These are phyloP conservation scores for Cynara cardunculus DNA, from an alignment of 129 eudicot species.

Conservation along the genomic window DNA sequence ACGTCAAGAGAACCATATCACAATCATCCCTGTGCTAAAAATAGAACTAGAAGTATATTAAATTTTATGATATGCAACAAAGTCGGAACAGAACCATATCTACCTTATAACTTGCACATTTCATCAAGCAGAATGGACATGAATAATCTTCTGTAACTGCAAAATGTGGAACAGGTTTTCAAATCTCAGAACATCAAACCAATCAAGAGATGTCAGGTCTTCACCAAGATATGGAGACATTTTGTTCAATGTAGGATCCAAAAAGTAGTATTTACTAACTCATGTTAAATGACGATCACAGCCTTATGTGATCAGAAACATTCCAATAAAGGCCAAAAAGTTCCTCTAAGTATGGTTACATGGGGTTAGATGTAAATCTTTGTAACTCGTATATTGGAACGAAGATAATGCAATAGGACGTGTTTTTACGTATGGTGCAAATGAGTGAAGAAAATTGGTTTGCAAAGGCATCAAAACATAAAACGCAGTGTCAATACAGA, in stretches of 20 bases:
- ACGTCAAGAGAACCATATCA: conserved; percentile 9
- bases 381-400: not conserved
- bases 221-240: not conserved
- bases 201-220: not conserved
- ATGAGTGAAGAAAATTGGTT: too few relatives aligned
- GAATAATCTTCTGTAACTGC: conserved; percentile 93
- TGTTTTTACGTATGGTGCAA: too few relatives aligned
- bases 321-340: not conserved
- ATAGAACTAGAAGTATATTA: conserved; percentile 5
- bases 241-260: not conserved
- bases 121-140: conserved; percentile 92
- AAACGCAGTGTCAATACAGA: too few relatives aligned
- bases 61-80: not conserved
- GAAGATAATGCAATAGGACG: not conserved
- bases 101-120: conserved; percentile 86
- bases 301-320: not conserved
- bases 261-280: not conserved
- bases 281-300: too few relatives aligned
- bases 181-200: not conserved
- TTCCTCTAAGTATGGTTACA: not conserved
- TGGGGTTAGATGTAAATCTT: not conserved
- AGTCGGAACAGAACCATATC: conserved; percentile 11
- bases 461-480: not conserved
- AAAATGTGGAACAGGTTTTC: conserved; percentile 2
- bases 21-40: not conserved